Percentiles rank a stretch among this genome's conserved stretches.
phyloP scores from a whole-genome alignment of 2,329 filamentous ascomycete species.

The Penicillium sumatraense region DNA sequence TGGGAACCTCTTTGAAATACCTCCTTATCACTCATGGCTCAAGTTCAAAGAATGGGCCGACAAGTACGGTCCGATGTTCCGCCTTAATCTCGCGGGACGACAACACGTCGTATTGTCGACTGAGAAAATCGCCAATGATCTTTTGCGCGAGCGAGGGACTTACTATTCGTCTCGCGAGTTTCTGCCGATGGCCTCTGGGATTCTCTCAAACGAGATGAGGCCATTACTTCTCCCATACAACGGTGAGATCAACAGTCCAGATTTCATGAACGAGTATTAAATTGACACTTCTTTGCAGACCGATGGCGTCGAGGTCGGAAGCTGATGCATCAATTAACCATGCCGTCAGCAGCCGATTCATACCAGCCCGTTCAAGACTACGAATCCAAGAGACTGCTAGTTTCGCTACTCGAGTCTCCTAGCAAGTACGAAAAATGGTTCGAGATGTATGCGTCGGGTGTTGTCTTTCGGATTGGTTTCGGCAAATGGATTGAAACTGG shows the following conservation, averaged over 20 bases:
- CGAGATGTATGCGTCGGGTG: neutral
- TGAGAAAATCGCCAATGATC: neutral
- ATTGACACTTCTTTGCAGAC: no score
- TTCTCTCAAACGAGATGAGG: neutral
- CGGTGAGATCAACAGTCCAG: neutral
- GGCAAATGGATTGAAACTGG: neutral
- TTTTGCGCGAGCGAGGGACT: neutral
- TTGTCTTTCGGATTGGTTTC: neutral
- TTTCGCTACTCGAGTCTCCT: no score
- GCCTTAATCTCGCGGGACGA: neutral
- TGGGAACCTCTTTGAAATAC: no score
- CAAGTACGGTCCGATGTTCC: neutral
- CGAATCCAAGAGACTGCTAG: no score
- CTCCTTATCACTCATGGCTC: neutral
- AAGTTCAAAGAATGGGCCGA: neutral
- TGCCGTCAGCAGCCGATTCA: no score
- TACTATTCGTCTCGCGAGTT: neutral
- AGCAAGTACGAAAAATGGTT: no score
- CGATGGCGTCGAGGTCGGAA: no score
- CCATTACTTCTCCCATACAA: neutral
- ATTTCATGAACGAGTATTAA: neutral
- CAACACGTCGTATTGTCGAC: neutral
- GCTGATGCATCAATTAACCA: no score
- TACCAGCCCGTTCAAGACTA: no score
- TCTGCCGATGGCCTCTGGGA: neutral